phyloP scores from a whole-genome alignment of 2,329 filamentous ascomycete species.

The Verticillium nubilum region DNA sequence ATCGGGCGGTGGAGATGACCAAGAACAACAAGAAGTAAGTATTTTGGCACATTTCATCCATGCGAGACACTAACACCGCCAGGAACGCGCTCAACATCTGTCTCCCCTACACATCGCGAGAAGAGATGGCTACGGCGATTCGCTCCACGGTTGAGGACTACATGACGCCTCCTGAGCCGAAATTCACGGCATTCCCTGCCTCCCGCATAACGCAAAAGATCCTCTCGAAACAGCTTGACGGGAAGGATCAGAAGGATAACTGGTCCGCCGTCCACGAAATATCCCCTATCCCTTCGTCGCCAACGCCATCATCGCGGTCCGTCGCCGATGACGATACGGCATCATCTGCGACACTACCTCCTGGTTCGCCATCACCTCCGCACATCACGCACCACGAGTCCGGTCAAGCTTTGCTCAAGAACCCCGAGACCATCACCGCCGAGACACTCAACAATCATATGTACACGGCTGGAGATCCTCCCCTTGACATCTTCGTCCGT shows the following conservation, averaged over 20 bases:
- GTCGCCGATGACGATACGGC: conserved; percentile 43
- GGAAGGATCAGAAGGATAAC: conserved; percentile 24
- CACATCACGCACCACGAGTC: conserved; percentile 10
- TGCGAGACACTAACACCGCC: neutral
- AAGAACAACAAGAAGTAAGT: conserved; percentile 74
- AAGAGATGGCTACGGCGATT: conserved; percentile 90
- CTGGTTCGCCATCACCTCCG: conserved; percentile 38
- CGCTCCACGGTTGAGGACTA: conserved; percentile 84
- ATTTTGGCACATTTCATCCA: neutral
- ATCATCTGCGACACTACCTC: conserved; percentile 54
- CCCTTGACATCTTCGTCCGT: conserved; percentile 82
- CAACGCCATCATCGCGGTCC: conserved; percentile 36
- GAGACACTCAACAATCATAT: conserved; percentile 80
- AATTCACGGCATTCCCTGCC: conserved; percentile 75
- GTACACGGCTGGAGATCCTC: conserved; percentile 80
- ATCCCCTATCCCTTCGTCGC: conserved; percentile 24
- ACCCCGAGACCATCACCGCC: conserved; percentile 81
- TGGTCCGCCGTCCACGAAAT: conserved; percentile 35
- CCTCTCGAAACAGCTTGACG: conserved; percentile 57
- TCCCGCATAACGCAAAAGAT: conserved; percentile 84
- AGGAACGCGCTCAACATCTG: conserved; percentile 78
- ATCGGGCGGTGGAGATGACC: conserved; percentile 80
- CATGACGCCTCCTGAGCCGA: conserved; percentile 62
- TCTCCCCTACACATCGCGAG: conserved; percentile 93
- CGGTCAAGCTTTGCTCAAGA: conserved; percentile 25